A percentile compares a stretch with the other conserved stretches of the same genome.
Evolutionary conservation across 768 basidiomycete species (phyloP).

Genomic region (Amanita rimosa): DNA sequence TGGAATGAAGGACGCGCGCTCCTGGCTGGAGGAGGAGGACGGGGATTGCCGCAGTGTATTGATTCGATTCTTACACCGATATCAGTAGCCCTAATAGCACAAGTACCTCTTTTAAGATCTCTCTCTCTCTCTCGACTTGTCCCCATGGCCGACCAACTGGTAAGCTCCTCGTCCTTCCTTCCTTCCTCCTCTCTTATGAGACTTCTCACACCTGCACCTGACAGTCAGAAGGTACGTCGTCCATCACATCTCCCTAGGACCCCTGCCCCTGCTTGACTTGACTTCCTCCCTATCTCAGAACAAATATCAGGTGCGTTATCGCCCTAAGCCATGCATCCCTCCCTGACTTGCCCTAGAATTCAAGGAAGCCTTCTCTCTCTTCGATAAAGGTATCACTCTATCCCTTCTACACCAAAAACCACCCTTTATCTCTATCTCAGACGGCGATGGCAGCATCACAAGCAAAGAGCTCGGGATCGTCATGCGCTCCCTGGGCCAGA

Average conservation of each 20-base stretch:
- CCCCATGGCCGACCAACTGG: conserved; percentile 6
- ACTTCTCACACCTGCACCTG: background rate
- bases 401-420: background rate
- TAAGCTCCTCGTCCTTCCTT: background rate
- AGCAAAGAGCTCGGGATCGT: conserved; percentile 6
- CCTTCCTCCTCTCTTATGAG: background rate
- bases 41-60: conserved; percentile 4
- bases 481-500: conserved; percentile 7
- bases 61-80: too few relatives aligned
- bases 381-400: conserved; percentile 13
- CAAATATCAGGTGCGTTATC: conserved; percentile 14
- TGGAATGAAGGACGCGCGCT: conserved; percentile 32
- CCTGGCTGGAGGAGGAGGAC: too few relatives aligned
- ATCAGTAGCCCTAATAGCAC: too few relatives aligned
- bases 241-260: background rate
- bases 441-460: conserved; percentile 8
- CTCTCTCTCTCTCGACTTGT: background rate
- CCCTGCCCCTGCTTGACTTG: too few relatives aligned
- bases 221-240: conserved; percentile 2
- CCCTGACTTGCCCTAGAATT: conserved; percentile 10
- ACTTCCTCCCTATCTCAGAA: conserved; percentile 6
- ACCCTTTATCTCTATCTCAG: background rate
- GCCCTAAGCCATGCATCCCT: background rate
- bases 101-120: too few relatives aligned
- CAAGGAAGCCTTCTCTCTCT: conserved; percentile 17